Evolutionary conservation across 129 eudicot species (phyloP).

Genomic region (Lonicera japonica): DNA sequence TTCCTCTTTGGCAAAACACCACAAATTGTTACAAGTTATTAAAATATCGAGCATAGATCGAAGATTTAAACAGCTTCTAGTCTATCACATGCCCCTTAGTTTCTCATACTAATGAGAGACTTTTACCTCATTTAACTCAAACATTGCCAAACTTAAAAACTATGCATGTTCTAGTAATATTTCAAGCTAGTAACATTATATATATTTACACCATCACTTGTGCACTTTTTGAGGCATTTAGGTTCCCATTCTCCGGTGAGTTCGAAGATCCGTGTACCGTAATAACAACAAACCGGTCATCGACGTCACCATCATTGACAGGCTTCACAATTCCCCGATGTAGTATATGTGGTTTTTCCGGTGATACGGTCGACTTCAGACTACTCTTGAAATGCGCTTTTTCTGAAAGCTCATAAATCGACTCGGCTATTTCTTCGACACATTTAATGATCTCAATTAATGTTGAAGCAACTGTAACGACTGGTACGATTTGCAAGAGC

Average conservation of each 20-base stretch:
- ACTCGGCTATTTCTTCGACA: conserved; percentile 35
- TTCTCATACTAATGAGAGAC: too few relatives aligned
- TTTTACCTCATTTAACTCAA: not conserved
- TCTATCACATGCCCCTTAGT: too few relatives aligned
- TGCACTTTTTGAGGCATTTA: not conserved
- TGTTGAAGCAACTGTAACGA: conserved; percentile 33
- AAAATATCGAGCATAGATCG: too few relatives aligned
- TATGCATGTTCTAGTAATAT: not conserved
- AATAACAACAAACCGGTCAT: conserved; percentile 16
- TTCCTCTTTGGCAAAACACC: too few relatives aligned
- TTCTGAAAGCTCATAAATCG: conserved; percentile 37
- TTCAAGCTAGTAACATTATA: too few relatives aligned
- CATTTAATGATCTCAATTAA: conserved; percentile 42
- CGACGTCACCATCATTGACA: conserved; percentile 18
- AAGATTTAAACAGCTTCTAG: too few relatives aligned
- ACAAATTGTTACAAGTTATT: too few relatives aligned
- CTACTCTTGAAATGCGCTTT: conserved; percentile 34
- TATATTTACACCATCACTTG: not conserved
- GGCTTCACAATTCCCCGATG: conserved; percentile 53
- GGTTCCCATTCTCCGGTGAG: too few relatives aligned
- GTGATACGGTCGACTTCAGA: not conserved
- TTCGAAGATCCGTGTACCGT: too few relatives aligned
- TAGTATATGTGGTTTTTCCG: conserved; percentile 16
- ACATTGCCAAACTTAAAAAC: not conserved
- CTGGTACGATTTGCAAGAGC: conserved; percentile 31